phyloP scores from a whole-genome alignment of 2,329 filamentous ascomycete genomes.

The Fusarium duplospermum region DNA sequence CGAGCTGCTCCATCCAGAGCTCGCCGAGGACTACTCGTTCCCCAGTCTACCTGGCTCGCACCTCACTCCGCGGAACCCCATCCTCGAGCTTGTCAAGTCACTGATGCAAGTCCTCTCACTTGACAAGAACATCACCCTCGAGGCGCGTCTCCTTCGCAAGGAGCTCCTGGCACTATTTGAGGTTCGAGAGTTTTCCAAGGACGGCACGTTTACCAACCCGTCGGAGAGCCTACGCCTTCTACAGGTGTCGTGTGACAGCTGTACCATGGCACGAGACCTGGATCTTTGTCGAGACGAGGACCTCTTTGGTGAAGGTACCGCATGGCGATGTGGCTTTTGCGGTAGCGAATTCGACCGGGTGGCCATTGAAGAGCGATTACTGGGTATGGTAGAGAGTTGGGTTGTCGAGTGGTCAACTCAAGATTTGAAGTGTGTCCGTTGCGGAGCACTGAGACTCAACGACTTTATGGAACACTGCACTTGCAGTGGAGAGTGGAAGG shows the following conservation, averaged over 20 bases:
- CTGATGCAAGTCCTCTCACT: conserved; percentile 93
- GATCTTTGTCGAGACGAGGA: conserved; percentile 93
- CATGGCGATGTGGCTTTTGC: conserved; percentile 85
- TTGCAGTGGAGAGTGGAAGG: conserved; percentile 88
- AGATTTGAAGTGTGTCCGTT: conserved; percentile 83
- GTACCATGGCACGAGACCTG: conserved; percentile 87
- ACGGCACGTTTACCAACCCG: conserved; percentile 90
- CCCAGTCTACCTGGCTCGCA: conserved; percentile 82
- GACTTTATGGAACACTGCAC: conserved; percentile 98
- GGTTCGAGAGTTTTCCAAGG: conserved; percentile 90
- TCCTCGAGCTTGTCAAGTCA: conserved; percentile 90
- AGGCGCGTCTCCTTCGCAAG: conserved; percentile 88
- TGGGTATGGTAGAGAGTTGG: conserved; percentile 79
- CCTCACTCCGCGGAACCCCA: conserved; percentile 68
- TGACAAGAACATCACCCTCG: conserved; percentile 89
- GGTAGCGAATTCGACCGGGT: conserved; percentile 80
- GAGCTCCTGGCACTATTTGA: conserved; percentile 92
- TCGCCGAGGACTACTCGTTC: conserved; percentile 88
- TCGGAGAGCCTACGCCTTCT: conserved; percentile 77
- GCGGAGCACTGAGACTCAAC: conserved; percentile 81
- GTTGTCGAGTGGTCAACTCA: conserved; percentile 87
- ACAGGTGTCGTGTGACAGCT: conserved; percentile 88
- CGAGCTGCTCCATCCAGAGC: conserved; percentile 88
- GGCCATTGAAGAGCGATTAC: conserved; percentile 83
- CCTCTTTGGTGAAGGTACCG: conserved; percentile 64